phyloP scores from a whole-genome alignment of 768 basidiomycete species.

The Mycena pura region DNA sequence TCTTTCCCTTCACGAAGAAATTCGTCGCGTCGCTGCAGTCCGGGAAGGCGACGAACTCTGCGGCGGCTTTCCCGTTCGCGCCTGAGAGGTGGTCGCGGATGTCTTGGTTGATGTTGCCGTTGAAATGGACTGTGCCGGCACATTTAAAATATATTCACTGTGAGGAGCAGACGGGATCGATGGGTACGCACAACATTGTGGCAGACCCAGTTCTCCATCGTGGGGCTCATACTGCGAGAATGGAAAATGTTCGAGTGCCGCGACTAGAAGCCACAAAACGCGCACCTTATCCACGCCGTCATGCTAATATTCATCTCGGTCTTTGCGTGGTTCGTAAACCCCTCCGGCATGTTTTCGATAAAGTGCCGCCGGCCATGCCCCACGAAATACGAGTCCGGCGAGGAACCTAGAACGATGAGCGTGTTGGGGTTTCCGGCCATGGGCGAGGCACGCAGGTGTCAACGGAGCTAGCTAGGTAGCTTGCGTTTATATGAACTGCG shows the following conservation, averaged over 20 bases:
- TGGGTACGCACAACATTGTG: conserved; percentile 14
- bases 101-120: background rate
- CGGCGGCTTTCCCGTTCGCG: conserved; percentile 13
- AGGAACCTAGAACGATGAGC: conserved; percentile 7
- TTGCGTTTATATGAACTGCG: too few species aligned
- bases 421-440: conserved; percentile 1
- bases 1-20: conserved; percentile 13
- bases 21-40: background rate
- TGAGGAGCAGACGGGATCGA: background rate
- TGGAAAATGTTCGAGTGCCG: background rate
- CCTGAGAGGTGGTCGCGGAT: conserved; percentile 10
- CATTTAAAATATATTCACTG: too few species aligned
- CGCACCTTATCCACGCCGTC: conserved; percentile 19
- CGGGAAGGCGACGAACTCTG: conserved; percentile 11
- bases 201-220: background rate
- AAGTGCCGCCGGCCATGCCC: conserved; percentile 17
- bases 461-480: too few species aligned
- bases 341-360: conserved; percentile 11
- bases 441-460: too few species aligned
- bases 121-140: conserved; percentile 12
- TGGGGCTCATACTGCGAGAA: conserved; percentile 1
- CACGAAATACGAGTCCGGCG: conserved; percentile 14
- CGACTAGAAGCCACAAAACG: background rate
- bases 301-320: background rate
- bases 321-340: conserved; percentile 13